Conservation (phyloP, 1,284 basidiomycete genomes). For the Sporisorium graminicola region DNA sequence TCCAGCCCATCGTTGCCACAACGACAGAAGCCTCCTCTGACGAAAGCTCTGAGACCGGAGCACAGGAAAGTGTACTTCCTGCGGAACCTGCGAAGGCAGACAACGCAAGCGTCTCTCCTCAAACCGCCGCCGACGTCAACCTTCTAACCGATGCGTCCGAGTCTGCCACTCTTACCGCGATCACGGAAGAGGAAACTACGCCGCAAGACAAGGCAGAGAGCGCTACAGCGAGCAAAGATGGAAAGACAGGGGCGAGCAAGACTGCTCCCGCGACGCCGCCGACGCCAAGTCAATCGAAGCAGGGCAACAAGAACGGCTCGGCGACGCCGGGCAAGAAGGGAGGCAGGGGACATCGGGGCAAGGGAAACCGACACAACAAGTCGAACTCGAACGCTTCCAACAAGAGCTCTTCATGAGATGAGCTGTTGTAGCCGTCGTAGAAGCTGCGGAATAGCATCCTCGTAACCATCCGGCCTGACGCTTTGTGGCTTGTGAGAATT, state of each 20-base stretch:
- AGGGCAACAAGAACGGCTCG: slow-evolving; percentile 24
- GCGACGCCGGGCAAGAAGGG: slow-evolving; percentile 26
- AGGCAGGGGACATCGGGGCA: slow-evolving; percentile 23
- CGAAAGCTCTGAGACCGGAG: neutral
- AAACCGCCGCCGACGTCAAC: slow-evolving; percentile 10
- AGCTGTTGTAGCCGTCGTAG: neutral
- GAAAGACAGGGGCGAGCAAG: neutral
- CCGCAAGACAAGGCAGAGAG: neutral
- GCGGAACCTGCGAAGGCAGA: slow-evolving; percentile 29
- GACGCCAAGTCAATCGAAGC: neutral
- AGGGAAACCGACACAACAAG: slow-evolving; percentile 38
- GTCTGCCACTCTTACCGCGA: neutral
- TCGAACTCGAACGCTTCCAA: slow-evolving; percentile 28
- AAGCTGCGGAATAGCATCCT: neutral
- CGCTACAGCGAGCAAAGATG: slow-evolving; percentile 3
- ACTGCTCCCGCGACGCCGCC: slow-evolving; percentile 3
- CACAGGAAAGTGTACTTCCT: neutral
- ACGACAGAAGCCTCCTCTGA: neutral
- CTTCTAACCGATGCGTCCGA: neutral
- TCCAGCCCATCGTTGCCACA: slow-evolving; percentile 15
- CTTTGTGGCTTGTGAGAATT: neutral
- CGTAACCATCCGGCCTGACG: neutral
- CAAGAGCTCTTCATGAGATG: slow-evolving; percentile 15
- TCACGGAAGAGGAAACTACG: neutral
- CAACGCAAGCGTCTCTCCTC: slow-evolving; percentile 7